Base-by-base conservation (phyloP, 2,329 filamentous ascomycete species). In the Calonectria ilicicola region DNA sequence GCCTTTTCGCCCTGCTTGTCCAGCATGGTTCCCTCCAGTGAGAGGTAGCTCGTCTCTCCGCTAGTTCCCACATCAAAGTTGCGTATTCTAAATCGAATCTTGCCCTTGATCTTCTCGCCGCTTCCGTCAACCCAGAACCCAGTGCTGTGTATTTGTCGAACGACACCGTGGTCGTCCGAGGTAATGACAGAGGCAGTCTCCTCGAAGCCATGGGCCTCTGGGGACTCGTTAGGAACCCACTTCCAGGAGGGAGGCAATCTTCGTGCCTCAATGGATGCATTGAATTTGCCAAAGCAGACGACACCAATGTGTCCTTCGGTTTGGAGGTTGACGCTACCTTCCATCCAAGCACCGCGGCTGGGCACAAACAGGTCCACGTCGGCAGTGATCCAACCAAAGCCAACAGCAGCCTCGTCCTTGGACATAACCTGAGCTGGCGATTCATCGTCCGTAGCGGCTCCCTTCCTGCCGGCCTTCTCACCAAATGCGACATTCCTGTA, bases 211-310 rank as follows among this genome's bases (percentile, higher is more conserved):
- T 81, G 77, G 0, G 83, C 83, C 63, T 86, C 83, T 2, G 81
- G 77, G 8, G 83, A 80, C 67, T 85, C 86, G 40, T 91, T 88
- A 14, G 92, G 90, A 19, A 95, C 88, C 93, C 95, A 98, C 73
- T 87, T 91, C 97, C 96, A 99, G 27, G 90, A 89, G 17, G 86
- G 83, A 0, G 97, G 97, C 19, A 99, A 87, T 42, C 94, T 89
- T 73, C 90, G 91, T 26, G 93, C 89, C 79, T 96, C 93, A 72
- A 99, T 94, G 51, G 93, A 95, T 1, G 96, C 94, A 77, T 97
- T 98, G 88, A 98, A 98, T 76, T 95, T 91, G 83, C 96, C 96
- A 85, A 95, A 96, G 82, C 95, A 97, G 14, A 97, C 91, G 3
- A 98, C 90, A 23, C 96, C 96, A 8, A 99, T 89, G 81, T 98